Evolutionary conservation across 345 rosid species (phyloP).

Genomic region (Citrus sinensis): DNA sequence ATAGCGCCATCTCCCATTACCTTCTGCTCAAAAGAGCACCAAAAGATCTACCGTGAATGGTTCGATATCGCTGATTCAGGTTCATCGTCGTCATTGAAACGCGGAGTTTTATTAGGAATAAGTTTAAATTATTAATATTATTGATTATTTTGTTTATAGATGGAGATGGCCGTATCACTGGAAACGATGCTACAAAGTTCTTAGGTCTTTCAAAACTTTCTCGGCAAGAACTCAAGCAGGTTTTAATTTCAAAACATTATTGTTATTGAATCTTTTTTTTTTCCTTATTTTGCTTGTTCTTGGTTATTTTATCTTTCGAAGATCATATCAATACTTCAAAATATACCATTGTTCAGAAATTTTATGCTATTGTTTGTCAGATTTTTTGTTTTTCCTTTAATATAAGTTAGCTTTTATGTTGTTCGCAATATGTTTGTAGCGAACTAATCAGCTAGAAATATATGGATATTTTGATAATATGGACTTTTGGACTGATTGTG

Average conservation of each 20-base stretch:
- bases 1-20: conserved; percentile 28
- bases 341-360: not conserved
- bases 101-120: not conserved
- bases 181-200: conserved; percentile 77
- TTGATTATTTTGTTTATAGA: conserved; percentile 27
- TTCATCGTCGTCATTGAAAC: conserved; percentile 9
- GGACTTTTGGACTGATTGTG: not conserved
- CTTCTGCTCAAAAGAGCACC: conserved; percentile 63
- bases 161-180: conserved; percentile 82
- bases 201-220: conserved; percentile 78
- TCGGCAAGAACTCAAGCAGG: conserved; percentile 93
- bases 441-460: not conserved
- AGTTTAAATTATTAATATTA: not conserved
- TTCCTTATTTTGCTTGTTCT: not conserved
- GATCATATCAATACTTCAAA: not conserved
- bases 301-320: not conserved
- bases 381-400: not conserved
- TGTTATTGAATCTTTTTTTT: not conserved
- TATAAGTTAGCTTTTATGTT: not conserved
- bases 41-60: conserved; percentile 77
- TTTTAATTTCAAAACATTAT: not conserved
- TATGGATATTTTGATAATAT: not conserved
- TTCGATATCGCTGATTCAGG: conserved; percentile 81
- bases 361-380: not conserved
- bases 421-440: not conserved